These are phyloP conservation scores for Coemansia sp. DNA, from an alignment of 371 early-diverging fungal species.

Conservation along the genomic window DNA sequence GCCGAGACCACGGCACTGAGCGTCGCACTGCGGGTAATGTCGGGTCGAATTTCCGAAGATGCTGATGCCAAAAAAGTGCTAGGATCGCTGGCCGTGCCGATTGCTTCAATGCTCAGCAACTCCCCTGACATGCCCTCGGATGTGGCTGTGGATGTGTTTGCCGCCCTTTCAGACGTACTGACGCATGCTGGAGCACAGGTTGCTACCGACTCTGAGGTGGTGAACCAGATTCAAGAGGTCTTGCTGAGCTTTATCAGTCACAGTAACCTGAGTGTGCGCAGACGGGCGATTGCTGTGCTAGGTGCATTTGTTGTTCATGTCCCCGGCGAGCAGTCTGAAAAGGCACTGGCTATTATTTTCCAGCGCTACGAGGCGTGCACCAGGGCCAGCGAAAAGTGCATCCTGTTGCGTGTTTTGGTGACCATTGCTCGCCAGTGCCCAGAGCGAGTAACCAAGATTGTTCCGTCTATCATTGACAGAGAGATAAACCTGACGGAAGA, in stretches of 20 bases:
- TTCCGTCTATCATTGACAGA: conserved; percentile 62
- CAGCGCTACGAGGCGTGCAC: conserved; percentile 28
- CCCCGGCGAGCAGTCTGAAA: conserved; percentile 68
- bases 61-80: conserved; percentile 16
- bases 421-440: conserved; percentile 40
- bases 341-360: conserved; percentile 31
- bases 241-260: conserved; percentile 70
- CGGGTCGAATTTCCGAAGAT: conserved; percentile 21
- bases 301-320: conserved; percentile 66
- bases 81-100: conserved; percentile 26
- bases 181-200: conserved; percentile 69
- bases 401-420: conserved; percentile 39
- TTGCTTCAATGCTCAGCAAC: conserved; percentile 19
- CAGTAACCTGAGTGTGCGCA: conserved; percentile 76
- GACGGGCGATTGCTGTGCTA: conserved; percentile 70
- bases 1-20: conserved; percentile 28
- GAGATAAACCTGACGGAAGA: conserved; percentile 58
- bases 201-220: conserved; percentile 55
- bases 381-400: conserved; percentile 26
- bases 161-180: conserved; percentile 80
- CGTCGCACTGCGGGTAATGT: conserved; percentile 33
- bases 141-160: conserved; percentile 79
- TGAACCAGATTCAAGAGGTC: conserved; percentile 61
- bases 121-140: conserved; percentile 59
- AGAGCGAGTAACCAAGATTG: conserved; percentile 63